Conservation (phyloP, 768 basidiomycete species). For the Omphalotus guepiniiformis region DNA sequence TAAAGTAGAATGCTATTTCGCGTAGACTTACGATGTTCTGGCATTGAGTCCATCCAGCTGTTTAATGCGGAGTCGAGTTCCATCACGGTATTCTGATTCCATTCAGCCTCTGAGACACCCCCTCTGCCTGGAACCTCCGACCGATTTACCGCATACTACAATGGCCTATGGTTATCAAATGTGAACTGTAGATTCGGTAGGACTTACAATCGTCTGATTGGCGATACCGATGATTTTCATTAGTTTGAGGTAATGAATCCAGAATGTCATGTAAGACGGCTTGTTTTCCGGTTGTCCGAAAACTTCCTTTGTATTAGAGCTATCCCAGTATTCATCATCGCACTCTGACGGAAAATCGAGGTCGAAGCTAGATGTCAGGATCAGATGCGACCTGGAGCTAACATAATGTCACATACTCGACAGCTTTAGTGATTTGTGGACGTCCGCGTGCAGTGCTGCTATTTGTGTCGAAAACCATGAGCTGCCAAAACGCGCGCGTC, state of each 20-base stretch:
- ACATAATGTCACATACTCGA: constrained; percentile 14
- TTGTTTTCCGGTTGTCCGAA: constrained; percentile 48
- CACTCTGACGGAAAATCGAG: constrained; percentile 32
- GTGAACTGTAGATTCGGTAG: no score
- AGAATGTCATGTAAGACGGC: constrained; percentile 37
- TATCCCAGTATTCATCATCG: constrained; percentile 56
- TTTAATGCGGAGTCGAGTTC: no score
- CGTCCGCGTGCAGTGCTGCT: constrained; percentile 40
- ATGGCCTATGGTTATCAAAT: no score
- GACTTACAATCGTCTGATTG: constrained; percentile 45
- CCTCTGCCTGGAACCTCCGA: no score
- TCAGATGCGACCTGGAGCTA: background rate
- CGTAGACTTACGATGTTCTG: constrained; percentile 50
- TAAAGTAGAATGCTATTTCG: constrained; percentile 55
- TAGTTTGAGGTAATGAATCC: constrained; percentile 38
- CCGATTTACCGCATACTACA: no score
- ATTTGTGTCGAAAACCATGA: background rate
- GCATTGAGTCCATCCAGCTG: constrained; percentile 39
- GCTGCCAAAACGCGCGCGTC: constrained; percentile 37
- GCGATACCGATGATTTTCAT: constrained; percentile 44
- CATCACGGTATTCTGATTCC: no score
- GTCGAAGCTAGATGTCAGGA: background rate
- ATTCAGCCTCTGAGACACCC: no score
- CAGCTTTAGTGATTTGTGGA: constrained; percentile 44
- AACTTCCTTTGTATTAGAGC: constrained; percentile 26